Evolutionary conservation across 2,329 filamentous ascomycete genomes (phyloP).

Genomic region (Aspergillus melleus): DNA sequence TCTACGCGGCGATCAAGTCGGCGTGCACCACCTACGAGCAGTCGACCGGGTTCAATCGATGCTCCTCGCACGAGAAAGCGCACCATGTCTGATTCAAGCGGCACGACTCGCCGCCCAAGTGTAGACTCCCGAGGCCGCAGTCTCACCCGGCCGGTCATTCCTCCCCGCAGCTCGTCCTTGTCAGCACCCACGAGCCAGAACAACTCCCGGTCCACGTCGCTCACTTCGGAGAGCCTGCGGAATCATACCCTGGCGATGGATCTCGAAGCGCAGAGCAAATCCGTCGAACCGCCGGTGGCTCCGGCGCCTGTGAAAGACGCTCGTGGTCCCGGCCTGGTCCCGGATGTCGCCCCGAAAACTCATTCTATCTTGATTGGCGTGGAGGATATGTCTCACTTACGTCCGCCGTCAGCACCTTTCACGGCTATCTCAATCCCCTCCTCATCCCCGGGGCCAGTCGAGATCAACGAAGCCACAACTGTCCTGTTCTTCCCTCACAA

Average conservation of each 20-base stretch:
- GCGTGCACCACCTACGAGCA: conserved; percentile 38
- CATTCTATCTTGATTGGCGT: conserved; percentile 39
- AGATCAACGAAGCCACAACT: conserved; percentile 62
- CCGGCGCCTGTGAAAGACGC: conserved; percentile 24
- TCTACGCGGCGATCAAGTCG: conserved; percentile 43
- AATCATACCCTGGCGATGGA: conserved; percentile 35
- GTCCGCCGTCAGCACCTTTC: conserved; percentile 50
- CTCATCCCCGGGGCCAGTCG: conserved; percentile 53
- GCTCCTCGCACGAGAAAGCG: conserved; percentile 35
- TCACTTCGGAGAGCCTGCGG: conserved; percentile 45
- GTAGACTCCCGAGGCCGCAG: conserved; percentile 30
- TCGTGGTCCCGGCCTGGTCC: conserved; percentile 14
- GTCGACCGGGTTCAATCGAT: conserved; percentile 33
- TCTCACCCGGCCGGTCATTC: conserved; percentile 35
- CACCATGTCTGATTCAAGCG: conserved; percentile 43
- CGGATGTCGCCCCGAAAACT: conserved; percentile 30
- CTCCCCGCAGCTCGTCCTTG: conserved; percentile 45
- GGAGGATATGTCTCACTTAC: conserved; percentile 42
- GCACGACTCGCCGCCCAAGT: conserved; percentile 24
- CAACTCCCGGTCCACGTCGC: conserved; percentile 45
- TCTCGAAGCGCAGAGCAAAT: conserved; percentile 21
- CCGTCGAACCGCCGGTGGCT: conserved; percentile 20
- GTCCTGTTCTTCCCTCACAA: conserved; percentile 63
- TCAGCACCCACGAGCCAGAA: conserved; percentile 49
- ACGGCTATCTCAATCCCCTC: conserved; percentile 50